A percentile compares a stretch with the other conserved stretches of the same genome.
Conservation (phyloP, 2,329 filamentous ascomycete genomes). For the Lecanicillium sp. region DNA sequence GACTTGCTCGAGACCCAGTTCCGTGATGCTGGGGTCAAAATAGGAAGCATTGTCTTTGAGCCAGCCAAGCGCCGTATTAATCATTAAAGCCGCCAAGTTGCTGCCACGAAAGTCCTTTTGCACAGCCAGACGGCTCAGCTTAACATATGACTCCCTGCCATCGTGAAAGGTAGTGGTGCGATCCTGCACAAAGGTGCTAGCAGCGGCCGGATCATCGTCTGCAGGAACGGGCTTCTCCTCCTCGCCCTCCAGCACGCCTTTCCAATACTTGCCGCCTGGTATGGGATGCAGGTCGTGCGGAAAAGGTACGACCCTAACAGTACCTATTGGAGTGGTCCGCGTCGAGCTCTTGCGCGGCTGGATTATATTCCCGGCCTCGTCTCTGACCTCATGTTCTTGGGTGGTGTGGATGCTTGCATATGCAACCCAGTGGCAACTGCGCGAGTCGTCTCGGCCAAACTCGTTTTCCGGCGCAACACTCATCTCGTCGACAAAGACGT, state of each 20-base stretch:
- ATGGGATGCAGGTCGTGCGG: constrained; percentile 61
- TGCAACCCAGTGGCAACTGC: constrained; percentile 81
- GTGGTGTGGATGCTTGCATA: constrained; percentile 57
- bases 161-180: constrained; percentile 45
- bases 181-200: constrained; percentile 24
- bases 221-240: neutral
- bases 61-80: constrained; percentile 62
- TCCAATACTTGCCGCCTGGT: constrained; percentile 38
- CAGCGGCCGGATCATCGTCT: constrained; percentile 1
- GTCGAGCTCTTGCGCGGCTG: constrained; percentile 36
- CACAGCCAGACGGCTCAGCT: constrained; percentile 71
- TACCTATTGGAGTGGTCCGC: constrained; percentile 51
- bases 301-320: constrained; percentile 73
- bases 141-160: constrained; percentile 67
- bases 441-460: constrained; percentile 69
- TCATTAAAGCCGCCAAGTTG: constrained; percentile 56
- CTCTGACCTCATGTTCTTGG: constrained; percentile 32
- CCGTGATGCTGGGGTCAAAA: constrained; percentile 42
- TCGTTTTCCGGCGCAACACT: constrained; percentile 56
- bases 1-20: constrained; percentile 34
- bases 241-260: constrained; percentile 28
- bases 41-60: constrained; percentile 49
- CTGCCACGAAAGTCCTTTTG: constrained; percentile 55
- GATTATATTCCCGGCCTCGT: constrained; percentile 32
- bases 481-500: constrained; percentile 55